These are phyloP conservation scores for Setaria viridis DNA, from an alignment of 202 grass and related monocot species.

Conservation along the genomic window DNA sequence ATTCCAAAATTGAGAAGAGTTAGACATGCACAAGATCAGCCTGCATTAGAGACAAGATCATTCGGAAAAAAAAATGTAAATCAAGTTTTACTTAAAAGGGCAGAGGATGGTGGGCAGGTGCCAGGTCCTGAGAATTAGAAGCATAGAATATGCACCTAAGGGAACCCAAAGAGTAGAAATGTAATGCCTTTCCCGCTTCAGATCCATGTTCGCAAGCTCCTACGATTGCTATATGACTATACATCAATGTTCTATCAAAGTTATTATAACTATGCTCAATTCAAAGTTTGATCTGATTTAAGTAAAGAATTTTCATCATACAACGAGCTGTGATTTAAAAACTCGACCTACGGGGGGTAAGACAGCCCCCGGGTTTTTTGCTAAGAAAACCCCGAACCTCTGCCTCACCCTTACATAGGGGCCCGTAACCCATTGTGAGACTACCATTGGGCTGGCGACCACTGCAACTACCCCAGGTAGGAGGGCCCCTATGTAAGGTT, in stretches of 20 bases:
- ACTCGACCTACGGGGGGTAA: too few relatives aligned
- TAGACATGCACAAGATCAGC: slow-evolving; percentile 15
- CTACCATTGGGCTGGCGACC: too few relatives aligned
- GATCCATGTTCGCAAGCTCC: slow-evolving; percentile 3
- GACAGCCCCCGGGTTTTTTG: too few relatives aligned
- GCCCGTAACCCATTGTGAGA: too few relatives aligned
- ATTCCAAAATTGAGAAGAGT: slow-evolving; percentile 39
- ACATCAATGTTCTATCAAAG: not conserved
- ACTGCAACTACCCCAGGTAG: too few relatives aligned
- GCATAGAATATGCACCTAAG: slow-evolving; percentile 4
- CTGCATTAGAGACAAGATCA: not conserved
- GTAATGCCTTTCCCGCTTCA: not conserved
- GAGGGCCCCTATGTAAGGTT: too few relatives aligned
- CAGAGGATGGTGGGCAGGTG: not conserved
- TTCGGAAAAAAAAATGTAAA: slow-evolving; percentile 1
- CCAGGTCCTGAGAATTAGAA: not conserved
- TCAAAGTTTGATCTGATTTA: slow-evolving; percentile 16
- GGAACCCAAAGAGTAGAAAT: slow-evolving; percentile 10
- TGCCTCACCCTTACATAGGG: too few relatives aligned
- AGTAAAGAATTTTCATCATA: slow-evolving; percentile 11
- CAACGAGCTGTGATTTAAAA: not conserved
- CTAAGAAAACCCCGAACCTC: too few relatives aligned
- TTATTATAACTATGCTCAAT: not conserved
- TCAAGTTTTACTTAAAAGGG: not conserved
- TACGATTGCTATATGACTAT: slow-evolving; percentile 8